Base-by-base conservation (phyloP, 441 rosid species). In the Geranium incanum region DNA sequence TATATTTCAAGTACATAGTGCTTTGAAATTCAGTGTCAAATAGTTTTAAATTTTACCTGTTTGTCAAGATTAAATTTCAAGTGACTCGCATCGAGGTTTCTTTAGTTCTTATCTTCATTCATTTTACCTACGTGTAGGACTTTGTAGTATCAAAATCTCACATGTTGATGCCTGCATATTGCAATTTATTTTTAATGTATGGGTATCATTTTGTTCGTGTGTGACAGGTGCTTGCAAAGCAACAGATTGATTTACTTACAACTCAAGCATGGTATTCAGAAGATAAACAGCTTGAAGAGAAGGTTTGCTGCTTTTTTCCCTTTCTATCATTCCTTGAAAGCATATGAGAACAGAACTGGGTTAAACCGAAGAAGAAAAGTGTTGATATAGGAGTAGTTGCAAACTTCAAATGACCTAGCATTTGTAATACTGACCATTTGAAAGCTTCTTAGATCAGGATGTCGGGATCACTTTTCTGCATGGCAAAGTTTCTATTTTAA, bases 191-290 rank as follows among this genome's bases (percentile, higher is more conserved):
- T 28, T 28, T 28, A 28, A 28, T 28, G 33, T 28, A 28, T 2
- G 33, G 33, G 3, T 28, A 41, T 41, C 11, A 13, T 7, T 45
- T 45, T 45, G 7, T 45, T 45, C 11, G 52, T 45, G 52, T 45
- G 52, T 1, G 52, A 12, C 55, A 95, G 98, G 73, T 89, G 23
- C 79, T 74, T 74, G 93, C 97, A 39, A 89, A 86, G 83, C 89
- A 86, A 71, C 87, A 84, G 76, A 88, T 93, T 38, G 95, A 88
- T 72, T 66, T 86, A 74, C 94, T 88, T 67, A 91, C 97, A 77
- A 89, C 94, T 71, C 88, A 87, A 81, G 92, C 96, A 70, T 95
- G 99, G 98, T 83, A 86, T 80, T 82, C 90, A n/a, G 88, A 88
- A 79, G 84, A 87, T 78, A 86, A 85, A 76, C 84, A 78, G 76